A percentile compares a stretch with the other conserved stretches of the same genome.
Conservation (phyloP, 75 land plant species). For the Pinus taeda region DNA sequence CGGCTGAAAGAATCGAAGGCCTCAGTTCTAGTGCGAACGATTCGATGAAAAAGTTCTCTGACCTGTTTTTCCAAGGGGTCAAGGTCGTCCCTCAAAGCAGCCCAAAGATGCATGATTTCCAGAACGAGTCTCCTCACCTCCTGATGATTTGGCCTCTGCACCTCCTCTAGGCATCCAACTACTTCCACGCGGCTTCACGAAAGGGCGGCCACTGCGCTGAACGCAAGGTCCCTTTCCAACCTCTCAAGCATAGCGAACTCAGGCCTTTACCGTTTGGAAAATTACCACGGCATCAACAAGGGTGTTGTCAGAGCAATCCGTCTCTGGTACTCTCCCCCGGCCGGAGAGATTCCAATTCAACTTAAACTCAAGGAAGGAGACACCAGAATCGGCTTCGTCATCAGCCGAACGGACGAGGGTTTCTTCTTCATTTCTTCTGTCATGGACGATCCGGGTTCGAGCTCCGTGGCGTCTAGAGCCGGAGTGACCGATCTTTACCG, state of each 20-base stretch:
- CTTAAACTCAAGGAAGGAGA: conserved; percentile 50
- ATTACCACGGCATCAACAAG: conserved; percentile 79
- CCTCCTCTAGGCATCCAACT: no score
- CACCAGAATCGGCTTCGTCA: conserved; percentile 57
- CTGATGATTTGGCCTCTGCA: no score
- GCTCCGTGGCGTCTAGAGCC: conserved; percentile 59
- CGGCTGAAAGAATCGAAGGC: no score
- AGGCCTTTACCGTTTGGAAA: conserved; percentile 78
- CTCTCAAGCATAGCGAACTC: conserved; percentile 52
- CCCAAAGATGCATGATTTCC: no score
- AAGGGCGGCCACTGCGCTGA: conserved; percentile 53
- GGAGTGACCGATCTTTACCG: conserved; percentile 56
- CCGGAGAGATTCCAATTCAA: conserved; percentile 45
- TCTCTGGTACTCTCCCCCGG: conserved; percentile 65
- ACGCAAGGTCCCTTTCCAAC: conserved; percentile 43
- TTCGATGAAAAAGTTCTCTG: no score
- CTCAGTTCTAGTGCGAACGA: no score
- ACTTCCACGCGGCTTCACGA: no score
- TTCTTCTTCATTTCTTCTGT: conserved; percentile 81
- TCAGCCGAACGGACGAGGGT: conserved; percentile 85
- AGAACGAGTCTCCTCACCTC: no score
- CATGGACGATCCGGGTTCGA: conserved; percentile 28
- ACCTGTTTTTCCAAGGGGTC: no score
- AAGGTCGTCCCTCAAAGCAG: no score
- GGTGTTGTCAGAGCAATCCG: conserved; percentile 72